Base-by-base conservation (phyloP, 768 basidiomycete genomes). In the Suillus variegatus region DNA sequence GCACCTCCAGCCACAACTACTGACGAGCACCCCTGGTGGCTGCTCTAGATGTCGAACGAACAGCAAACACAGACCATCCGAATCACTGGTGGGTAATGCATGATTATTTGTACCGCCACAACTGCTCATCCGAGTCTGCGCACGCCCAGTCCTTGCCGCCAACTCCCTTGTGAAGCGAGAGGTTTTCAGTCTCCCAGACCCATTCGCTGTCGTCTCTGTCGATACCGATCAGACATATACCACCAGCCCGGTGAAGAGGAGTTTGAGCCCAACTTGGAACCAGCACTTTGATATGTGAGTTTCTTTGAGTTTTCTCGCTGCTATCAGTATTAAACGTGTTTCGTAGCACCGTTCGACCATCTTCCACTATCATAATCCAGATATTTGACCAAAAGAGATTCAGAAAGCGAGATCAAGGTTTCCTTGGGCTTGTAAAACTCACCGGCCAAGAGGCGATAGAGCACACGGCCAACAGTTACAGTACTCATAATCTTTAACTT, bases 361-460 rank as follows among this genome's bases (percentile, higher is more conserved):
- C 88, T 36, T 94, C 93, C 43, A 82, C 86, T 70, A 84, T 96
- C 72, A 83, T 85, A 32, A 91, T 96, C 55, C 93, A 96, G 79
- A 86, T 97, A 65, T 95, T 95, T 73, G 95, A 97, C 82, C 89
- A 94, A 77, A 85, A 87, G 73, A 94, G 92, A 77, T 95, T 93
- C 80, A 94, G 85, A 80, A 88, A 88, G 76, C 86, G 89, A 70
- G 94, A 95, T 75, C 94, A 95, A 81, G 94, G 86, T 12, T 89
- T 87, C 68, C 79, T 88, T 47, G 88, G 85, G 56, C 79, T 88
- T 16, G 80, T 86, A 72, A 87, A 83, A 66, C 79, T 89, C 44
- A 72, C 81, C 2, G 88, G 84, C 56, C 69, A 84, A 47, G 85
- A 89, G 67, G 87, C 84, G 18, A 79, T 88, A 55, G 69, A 79